phyloP scores from a whole-genome alignment of 352 stramenopile species.

The Phytophthora agathidicida region DNA sequence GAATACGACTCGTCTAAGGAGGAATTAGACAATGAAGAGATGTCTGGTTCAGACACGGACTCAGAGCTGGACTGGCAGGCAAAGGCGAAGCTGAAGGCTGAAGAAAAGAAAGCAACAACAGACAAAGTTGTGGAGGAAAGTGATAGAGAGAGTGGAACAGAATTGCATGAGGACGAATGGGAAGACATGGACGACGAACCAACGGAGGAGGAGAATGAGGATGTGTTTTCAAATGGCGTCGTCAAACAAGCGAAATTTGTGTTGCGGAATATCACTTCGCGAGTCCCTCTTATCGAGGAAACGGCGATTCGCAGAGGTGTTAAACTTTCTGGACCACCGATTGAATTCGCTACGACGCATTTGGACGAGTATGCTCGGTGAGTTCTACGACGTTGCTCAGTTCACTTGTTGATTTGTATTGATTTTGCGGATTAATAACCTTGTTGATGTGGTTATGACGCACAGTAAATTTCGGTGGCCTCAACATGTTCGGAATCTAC shows the following conservation, averaged over 20 bases:
- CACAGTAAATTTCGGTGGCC: conserved; percentile 87
- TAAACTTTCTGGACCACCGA: conserved; percentile 44
- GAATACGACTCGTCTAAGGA: background rate
- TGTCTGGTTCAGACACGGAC: conserved; percentile 14
- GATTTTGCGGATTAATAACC: background rate
- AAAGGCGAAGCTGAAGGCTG: background rate
- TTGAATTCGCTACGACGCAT: conserved; percentile 50
- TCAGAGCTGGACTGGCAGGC: conserved; percentile 15
- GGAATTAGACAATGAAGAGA: background rate
- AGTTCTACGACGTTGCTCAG: background rate
- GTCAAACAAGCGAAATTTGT: conserved; percentile 33
- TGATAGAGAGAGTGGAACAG: conserved; percentile 18
- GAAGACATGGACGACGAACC: conserved; percentile 1
- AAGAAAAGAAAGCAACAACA: conserved; percentile 6
- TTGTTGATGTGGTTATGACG: background rate
- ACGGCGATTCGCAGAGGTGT: conserved; percentile 38
- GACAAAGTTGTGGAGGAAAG: conserved; percentile 17
- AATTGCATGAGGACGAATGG: conserved; percentile 22
- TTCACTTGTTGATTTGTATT: background rate
- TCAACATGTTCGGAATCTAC: conserved; percentile 62
- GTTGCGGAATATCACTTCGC: conserved; percentile 33
- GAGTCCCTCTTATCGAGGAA: conserved; percentile 38
- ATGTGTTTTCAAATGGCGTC: conserved; percentile 14
- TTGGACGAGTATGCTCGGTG: conserved; percentile 52
- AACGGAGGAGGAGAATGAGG: conserved; percentile 9